These are phyloP conservation scores for Cetraspora pellucida DNA, from an alignment of 192 early-diverging fungal genomes.

Conservation along the genomic window DNA sequence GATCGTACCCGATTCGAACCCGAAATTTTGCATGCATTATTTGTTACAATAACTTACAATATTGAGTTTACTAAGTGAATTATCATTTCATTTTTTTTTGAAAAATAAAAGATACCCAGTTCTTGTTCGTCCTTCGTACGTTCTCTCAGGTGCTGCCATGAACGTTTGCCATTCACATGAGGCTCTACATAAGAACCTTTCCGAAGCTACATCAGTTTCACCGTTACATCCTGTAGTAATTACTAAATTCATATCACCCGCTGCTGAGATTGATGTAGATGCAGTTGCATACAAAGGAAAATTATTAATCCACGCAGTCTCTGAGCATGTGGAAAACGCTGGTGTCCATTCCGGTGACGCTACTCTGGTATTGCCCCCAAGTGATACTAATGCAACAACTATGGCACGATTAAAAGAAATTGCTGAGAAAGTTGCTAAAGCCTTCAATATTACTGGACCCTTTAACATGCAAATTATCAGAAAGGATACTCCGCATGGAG, in stretches of 20 bases:
- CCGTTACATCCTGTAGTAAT: slow-evolving; percentile 96
- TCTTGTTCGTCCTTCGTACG: slow-evolving; percentile 96
- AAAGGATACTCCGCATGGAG: slow-evolving; percentile 76
- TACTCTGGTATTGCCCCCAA: slow-evolving; percentile 92
- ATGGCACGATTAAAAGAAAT: slow-evolving; percentile 91
- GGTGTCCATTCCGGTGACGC: slow-evolving; percentile 99
- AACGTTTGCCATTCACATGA: slow-evolving; percentile 66
- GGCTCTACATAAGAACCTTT: slow-evolving; percentile 84
- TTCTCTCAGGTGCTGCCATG: slow-evolving; percentile 99
- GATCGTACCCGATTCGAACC: no score
- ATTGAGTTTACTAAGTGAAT: no score
- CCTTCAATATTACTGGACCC: slow-evolving; percentile 95
- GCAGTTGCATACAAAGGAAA: slow-evolving; percentile 95
- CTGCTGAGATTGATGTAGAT: slow-evolving; percentile 99
- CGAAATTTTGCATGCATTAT: no score
- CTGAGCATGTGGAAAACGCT: slow-evolving; percentile 99
- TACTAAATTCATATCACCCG: slow-evolving; percentile 97
- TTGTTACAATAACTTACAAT: no score
- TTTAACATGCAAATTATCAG: slow-evolving; percentile 99
- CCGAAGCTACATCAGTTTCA: slow-evolving; percentile 89
- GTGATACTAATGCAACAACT: slow-evolving; percentile 93
- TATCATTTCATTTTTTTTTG: background rate
- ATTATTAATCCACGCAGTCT: slow-evolving; percentile 90
- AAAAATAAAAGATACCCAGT: slow-evolving; percentile 71
- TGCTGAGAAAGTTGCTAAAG: slow-evolving; percentile 88